phyloP scores from a whole-genome alignment of 169 alveolate species.

The Eimeria necatrix region DNA sequence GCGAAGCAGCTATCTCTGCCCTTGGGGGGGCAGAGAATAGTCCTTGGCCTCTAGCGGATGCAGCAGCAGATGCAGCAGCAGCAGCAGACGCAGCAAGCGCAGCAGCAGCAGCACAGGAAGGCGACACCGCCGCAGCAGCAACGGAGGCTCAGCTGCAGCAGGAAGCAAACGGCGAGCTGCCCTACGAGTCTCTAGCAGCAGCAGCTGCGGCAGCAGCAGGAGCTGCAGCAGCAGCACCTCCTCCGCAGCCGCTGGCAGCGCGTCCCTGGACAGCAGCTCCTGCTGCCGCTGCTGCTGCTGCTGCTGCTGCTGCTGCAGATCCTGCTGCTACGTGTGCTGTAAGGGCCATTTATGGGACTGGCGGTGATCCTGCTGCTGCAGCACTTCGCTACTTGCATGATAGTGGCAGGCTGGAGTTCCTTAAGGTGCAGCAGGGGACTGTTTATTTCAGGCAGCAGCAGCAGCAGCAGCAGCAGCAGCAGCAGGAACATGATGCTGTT shows the following conservation, averaged over 20 bases:
- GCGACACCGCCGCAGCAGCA: conserved; percentile 16
- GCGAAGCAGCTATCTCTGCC: conserved; percentile 68
- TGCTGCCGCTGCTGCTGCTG: background rate
- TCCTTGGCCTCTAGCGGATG: conserved; percentile 54
- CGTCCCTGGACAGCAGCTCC: background rate
- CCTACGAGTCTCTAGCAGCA: background rate
- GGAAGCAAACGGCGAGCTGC: background rate
- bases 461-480: conserved; percentile 32
- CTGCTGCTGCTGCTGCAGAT: background rate
- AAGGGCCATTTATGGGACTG: conserved; percentile 24
- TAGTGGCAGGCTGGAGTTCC: conserved; percentile 48
- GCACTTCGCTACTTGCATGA: conserved; percentile 48
- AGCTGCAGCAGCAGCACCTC: background rate
- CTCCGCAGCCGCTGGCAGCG: background rate
- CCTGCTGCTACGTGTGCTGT: conserved; percentile 40
- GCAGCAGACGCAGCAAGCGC: background rate
- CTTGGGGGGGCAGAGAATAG: conserved; percentile 54
- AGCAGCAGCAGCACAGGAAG: background rate
- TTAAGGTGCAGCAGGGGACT: conserved; percentile 42
- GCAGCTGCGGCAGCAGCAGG: conserved; percentile 50
- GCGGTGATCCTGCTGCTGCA: conserved; percentile 51
- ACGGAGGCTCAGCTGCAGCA: background rate
- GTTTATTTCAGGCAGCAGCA: conserved; percentile 36
- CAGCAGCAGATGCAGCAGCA: conserved; percentile 20
- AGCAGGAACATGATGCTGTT: background rate